phyloP scores from a whole-genome alignment of 2,329 filamentous ascomycete species.

The Diaporthe helianthi region DNA sequence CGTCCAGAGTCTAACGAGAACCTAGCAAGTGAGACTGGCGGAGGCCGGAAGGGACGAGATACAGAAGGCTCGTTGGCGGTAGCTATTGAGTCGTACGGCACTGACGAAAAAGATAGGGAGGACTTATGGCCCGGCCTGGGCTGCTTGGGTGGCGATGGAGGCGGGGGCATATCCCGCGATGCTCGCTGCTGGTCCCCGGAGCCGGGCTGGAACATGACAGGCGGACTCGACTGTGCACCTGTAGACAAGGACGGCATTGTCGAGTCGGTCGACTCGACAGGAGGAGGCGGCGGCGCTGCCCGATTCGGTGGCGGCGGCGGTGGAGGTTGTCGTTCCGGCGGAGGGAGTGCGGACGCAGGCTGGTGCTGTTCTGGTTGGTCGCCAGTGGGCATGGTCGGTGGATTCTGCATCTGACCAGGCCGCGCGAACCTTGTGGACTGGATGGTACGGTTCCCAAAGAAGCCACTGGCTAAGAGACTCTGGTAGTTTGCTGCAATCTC shows the following conservation, averaged over 20 bases:
- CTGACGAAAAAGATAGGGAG: conserved; percentile 23
- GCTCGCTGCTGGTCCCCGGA: background rate
- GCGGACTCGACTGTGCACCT: conserved; percentile 3
- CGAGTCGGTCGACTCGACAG: conserved; percentile 18
- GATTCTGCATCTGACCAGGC: conserved; percentile 32
- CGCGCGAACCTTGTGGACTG: conserved; percentile 60
- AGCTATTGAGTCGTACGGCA: conserved; percentile 19
- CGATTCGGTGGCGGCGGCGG: conserved; percentile 20
- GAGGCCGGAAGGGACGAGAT: conserved; percentile 14
- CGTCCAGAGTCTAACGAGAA: conserved; percentile 26
- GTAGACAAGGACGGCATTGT: conserved; percentile 2
- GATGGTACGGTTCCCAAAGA: conserved; percentile 65
- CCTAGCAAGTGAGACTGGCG: conserved; percentile 29
- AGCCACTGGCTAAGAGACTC: conserved; percentile 62
- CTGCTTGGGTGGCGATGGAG: conserved; percentile 27
- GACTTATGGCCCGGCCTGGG: conserved; percentile 22
- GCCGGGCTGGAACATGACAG: conserved; percentile 1
- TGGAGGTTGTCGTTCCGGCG: conserved; percentile 32
- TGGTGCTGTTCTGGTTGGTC: conserved; percentile 2
- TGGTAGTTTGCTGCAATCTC: conserved; percentile 65
- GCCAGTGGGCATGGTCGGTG: background rate
- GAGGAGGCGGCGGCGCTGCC: conserved; percentile 35
- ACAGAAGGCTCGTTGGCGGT: conserved; percentile 9
- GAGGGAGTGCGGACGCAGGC: conserved; percentile 6
- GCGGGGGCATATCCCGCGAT: conserved; percentile 25